phyloP scores from a whole-genome alignment of 306 rosid species.

The Fragaria vesca region DNA sequence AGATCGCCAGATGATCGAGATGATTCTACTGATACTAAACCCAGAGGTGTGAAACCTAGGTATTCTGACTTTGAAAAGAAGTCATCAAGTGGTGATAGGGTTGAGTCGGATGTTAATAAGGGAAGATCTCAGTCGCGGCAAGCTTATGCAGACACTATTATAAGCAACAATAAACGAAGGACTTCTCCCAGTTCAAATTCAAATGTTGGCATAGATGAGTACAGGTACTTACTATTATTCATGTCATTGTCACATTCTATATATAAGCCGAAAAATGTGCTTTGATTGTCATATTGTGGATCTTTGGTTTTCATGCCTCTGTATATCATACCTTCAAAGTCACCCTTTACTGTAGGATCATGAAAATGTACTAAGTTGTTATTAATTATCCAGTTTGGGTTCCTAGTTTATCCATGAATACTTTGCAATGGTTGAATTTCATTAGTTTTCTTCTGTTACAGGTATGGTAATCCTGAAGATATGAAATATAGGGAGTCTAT shows the following conservation, averaged over 20 bases:
- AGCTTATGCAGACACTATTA: conserved; percentile 49
- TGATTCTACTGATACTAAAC: conserved; percentile 62
- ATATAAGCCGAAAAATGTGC: conserved; percentile 14
- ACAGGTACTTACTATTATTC: conserved; percentile 45
- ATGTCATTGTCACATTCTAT: neutral
- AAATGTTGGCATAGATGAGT: conserved; percentile 60
- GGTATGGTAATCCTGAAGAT: conserved; percentile 67
- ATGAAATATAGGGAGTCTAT: conserved; percentile 57
- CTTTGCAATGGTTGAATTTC: neutral
- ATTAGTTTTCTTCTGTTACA: conserved; percentile 33
- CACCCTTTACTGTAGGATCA: neutral
- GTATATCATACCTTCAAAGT: neutral
- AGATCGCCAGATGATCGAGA: conserved; percentile 76
- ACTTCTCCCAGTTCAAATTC: conserved; percentile 68
- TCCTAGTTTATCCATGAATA: neutral
- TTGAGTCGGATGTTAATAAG: conserved; percentile 66
- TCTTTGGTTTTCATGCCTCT: neutral
- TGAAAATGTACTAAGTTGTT: neutral
- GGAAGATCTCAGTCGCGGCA: conserved; percentile 79
- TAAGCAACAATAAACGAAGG: conserved; percentile 57
- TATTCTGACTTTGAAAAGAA: conserved; percentile 74
- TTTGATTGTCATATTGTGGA: neutral
- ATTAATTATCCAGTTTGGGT: neutral
- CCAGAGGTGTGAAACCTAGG: conserved; percentile 59
- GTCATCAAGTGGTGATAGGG: conserved; percentile 55